phyloP scores from a whole-genome alignment of 345 rosid genomes.

The Acer negundo region DNA sequence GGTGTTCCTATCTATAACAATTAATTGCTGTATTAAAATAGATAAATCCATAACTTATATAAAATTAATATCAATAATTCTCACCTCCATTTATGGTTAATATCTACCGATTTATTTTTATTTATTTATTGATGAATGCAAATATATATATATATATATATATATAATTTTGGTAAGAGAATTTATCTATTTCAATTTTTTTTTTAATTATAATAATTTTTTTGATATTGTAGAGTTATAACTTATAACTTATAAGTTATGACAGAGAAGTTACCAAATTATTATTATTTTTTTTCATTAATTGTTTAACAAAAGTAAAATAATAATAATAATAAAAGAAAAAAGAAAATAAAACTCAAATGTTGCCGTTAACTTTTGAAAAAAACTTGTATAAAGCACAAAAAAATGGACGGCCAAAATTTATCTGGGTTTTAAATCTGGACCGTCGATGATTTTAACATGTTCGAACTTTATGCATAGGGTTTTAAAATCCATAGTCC shows the following conservation, averaged over 20 bases:
- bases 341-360: slow-evolving; percentile 16
- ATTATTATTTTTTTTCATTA: too few species aligned
- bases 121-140: too few species aligned
- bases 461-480: slow-evolving; percentile 43
- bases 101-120: too few species aligned
- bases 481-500: slow-evolving; percentile 57
- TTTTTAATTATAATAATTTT: too few species aligned
- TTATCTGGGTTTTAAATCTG: slow-evolving; percentile 18
- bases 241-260: neutral
- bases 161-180: too few species aligned
- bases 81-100: neutral
- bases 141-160: neutral
- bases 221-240: neutral
- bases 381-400: neutral
- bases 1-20: neutral
- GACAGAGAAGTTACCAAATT: neutral
- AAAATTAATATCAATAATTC: neutral
- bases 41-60: neutral
- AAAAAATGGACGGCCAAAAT: slow-evolving; percentile 42
- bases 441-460: slow-evolving; percentile 30
- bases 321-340: neutral
- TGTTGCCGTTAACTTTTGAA: slow-evolving; percentile 50
- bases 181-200: neutral
- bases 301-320: neutral
- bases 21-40: neutral